phyloP scores from a whole-genome alignment of 352 stramenopile genomes.

The Phytophthora melonis region DNA sequence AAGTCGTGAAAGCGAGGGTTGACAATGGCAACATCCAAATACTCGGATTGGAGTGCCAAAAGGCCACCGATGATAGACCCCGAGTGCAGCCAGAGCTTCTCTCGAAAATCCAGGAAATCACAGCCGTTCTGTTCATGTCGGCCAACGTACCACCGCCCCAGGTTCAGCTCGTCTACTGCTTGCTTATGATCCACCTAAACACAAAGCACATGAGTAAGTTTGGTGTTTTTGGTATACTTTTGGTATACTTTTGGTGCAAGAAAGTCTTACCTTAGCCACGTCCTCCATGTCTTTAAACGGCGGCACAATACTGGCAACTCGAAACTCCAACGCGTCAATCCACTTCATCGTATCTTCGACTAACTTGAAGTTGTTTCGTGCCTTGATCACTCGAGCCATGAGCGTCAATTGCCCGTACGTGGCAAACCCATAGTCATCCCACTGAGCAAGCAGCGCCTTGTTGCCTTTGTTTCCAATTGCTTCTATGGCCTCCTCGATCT shows the following conservation, averaged over 20 bases:
- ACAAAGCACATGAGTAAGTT: no score
- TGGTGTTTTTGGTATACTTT: not conserved
- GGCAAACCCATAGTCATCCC: slow-evolving; percentile 2
- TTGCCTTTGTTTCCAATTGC: not conserved
- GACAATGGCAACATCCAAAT: not conserved
- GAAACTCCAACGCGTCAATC: slow-evolving; percentile 3
- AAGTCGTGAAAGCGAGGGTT: slow-evolving; percentile 7
- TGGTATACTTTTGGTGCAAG: not conserved
- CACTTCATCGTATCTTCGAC: not conserved
- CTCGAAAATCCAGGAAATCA: slow-evolving; percentile 9
- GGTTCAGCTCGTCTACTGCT: not conserved
- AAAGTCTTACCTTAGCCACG: not conserved
- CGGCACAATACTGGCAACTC: not conserved
- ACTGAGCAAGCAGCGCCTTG: not conserved
- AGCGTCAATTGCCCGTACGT: slow-evolving; percentile 7
- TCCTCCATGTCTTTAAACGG: not conserved
- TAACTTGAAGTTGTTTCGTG: not conserved
- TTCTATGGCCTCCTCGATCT: not conserved
- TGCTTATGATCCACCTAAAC: not conserved
- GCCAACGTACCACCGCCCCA: not conserved
- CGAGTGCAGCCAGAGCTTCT: slow-evolving; percentile 10
- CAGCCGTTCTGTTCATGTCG: not conserved
- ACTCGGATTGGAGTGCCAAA: not conserved
- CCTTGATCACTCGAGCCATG: not conserved
- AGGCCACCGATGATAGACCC: slow-evolving; percentile 1